Evolutionary conservation across 352 stramenopile species (phyloP), one percentile per base, ranked within the genome.

Genomic region (Albugo candida): DNA sequence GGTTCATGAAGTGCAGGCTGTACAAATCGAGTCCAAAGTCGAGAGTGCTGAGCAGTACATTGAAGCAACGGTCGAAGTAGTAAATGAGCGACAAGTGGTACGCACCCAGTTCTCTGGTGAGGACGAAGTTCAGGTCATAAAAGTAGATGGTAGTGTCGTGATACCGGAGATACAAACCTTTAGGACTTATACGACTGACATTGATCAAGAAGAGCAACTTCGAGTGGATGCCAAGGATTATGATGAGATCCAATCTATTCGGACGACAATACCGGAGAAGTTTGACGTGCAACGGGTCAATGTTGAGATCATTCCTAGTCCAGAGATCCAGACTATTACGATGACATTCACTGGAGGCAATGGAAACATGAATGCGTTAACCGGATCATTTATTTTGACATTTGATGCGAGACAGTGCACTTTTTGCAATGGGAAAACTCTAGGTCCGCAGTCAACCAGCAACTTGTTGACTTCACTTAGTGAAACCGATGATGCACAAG

Each of bases 81-180:
- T 72, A 13, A 98, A 98, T 56, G 94, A 98, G 58, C 61, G 92
- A 8, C 92, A 98, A 56, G 92, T 91, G 6, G 78, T 98, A 1
- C 86, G 87, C 11, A 95, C 73, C 1, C 64, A 56, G 2, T 88
- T 94, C 31, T 71, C 63, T 0, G 86, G 86, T 4, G 67, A 67
- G 11, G 82, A 95, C 54, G 83, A 95, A 47, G 63, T 94, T 19
- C 83, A 95, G 52, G 62, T 87, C 6, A 77, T 97, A 18, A 70
- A 56, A 39, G 85, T 70, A 27, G 92, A 46, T 0, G 82, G 79
- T 21, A 44, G 47, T 6, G 46, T 58, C 1, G 86, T 92, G 20
- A 64, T 91, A 2, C 70, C 93, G 19, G 92, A 97, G 65, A 59
- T 97, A 4, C 83, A 97, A 59, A 83, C 67, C 13, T 68, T 98